Base-by-base conservation (phyloP, 2,329 filamentous ascomycete species). In the Ophiocordyceps polyrhachis-furcata region DNA sequence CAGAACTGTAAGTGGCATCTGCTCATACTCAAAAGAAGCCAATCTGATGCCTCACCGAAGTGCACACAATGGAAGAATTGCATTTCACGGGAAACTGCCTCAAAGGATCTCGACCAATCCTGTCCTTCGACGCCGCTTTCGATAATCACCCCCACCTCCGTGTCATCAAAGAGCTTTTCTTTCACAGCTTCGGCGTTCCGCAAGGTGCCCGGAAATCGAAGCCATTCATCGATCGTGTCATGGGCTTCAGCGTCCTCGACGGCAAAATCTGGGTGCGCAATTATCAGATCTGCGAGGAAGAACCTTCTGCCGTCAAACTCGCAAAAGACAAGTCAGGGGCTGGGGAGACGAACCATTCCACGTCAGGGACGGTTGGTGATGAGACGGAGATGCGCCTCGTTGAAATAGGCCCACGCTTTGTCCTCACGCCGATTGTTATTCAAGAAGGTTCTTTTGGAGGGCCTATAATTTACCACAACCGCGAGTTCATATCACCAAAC, bases 391-490 rank as follows among this genome's bases (percentile, higher is more conserved):
- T 96, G 49, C 82, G 73, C 48, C 71, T 98, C 21, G 77, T 95
- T 2, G 91, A 98, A 64, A 93, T 98, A 49, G 91, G 91, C 0
- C 91, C 91, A 0, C 76, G 91, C 41, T 89, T 95, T 53, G 87
- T 95, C 28, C 69, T 95, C 43, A 95, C 87, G 23, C 89, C 91
- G 1, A 95, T 95, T 51, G 79, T 96, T 46, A 94, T 96, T 52
- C 79, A 93, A 54, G 91, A 98, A 61, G 87, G 86, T 40, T 88
- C 83, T 49, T 96, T 98, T 54, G 89, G 89, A 45, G 91, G 91
- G 0, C 89, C 91, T 3, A 86, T 96, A 51, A 93, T 98, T 57
- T 98, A 93, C 66, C 86, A 96, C 70, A 96, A 96, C 69, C 91
- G 86, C 71, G 82, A 94, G 61, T 98, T 94, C 56, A 84, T 98